Evolutionary conservation across 2,329 filamentous ascomycete species (phyloP).

Genomic region (Periconia sp.): DNA sequence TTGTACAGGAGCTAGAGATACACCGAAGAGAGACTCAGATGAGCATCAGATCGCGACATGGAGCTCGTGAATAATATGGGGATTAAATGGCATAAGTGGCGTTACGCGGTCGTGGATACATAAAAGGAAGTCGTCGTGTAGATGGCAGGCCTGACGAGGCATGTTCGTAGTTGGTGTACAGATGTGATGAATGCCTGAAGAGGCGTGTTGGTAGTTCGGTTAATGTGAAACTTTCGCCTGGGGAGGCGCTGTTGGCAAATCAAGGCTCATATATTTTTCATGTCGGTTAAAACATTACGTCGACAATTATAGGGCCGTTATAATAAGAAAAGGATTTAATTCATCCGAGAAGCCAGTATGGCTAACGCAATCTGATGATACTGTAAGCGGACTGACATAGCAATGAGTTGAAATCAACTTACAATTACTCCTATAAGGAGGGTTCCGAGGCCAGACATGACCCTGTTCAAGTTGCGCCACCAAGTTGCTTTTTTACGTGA

Average conservation of each 20-base stretch:
- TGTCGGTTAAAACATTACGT: background rate
- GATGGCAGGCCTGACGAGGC: conserved; percentile 1
- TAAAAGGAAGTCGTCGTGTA: conserved; percentile 13
- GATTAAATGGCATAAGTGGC: conserved; percentile 32
- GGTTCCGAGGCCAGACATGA: conserved; percentile 61
- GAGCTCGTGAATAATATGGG: conserved; percentile 19
- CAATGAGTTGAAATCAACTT: conserved; percentile 30
- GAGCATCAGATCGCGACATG: conserved; percentile 22
- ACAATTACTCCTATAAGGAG: conserved; percentile 59
- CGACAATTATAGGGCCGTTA: background rate
- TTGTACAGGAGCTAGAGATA: conserved; percentile 25
- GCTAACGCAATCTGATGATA: conserved; percentile 36
- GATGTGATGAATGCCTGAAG: background rate
- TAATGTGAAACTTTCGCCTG: background rate
- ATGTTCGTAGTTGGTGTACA: background rate
- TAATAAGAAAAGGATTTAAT: background rate
- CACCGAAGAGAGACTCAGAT: conserved; percentile 18
- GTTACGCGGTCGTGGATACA: conserved; percentile 19
- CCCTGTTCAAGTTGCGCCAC: conserved; percentile 65
- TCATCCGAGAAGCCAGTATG: conserved; percentile 41
- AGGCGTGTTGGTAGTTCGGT: background rate
- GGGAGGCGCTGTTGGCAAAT: background rate
- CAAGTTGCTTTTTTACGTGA: conserved; percentile 62
- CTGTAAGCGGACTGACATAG: conserved; percentile 10
- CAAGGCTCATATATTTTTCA: background rate